Evolutionary conservation across 2,329 filamentous ascomycete genomes (phyloP), one percentile per base, ranked within the genome.

Genomic region (Rhynchosporium agropyri): DNA sequence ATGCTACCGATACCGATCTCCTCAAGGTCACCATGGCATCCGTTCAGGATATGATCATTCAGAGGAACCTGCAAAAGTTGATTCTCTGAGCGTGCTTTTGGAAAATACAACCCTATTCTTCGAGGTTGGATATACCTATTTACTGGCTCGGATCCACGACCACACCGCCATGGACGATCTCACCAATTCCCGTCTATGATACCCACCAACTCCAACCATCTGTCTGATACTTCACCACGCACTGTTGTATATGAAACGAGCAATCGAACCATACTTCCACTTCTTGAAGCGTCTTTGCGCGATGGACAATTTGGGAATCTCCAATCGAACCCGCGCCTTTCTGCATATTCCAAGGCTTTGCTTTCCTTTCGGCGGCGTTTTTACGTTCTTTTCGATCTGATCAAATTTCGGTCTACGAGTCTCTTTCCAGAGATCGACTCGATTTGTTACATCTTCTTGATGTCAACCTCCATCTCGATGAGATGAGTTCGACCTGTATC

Each of bases 1-100:
- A 84, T 67, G 83, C 83, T 26, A 86, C 83, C 3, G 83, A 86
- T 72, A 86, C 90, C 40, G 92, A 91, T 73, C 78, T 94, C 66
- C 82, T 94, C 69, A 93, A 92, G 79, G 91, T 92, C 67, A 94
- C 91, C 45, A 94, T 94, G 91, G 83, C 85, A 67, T 91, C 89
- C 10, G 90, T 94, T 61, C 90, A 94, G 77, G 90, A 94, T 75
- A 94, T 92, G 87, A 91, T 92, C 71, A 91, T 92, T 72, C 89
- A 92, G 77, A 89, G 89, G 74, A 92, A 92, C 75, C 81, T 93
- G 61, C 90, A 91, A 78, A 88, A 89, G 77, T 80, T 92, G 72
- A 91, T 93, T 73, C 79, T 90, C 33, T 64, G 54, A 64, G 29
- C 10, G 28, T 43, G 29, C 50, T 26, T 48, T 38, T 40, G 31